Conservation (phyloP, 352 stramenopile genomes). For the Globisporangium canariense region DNA sequence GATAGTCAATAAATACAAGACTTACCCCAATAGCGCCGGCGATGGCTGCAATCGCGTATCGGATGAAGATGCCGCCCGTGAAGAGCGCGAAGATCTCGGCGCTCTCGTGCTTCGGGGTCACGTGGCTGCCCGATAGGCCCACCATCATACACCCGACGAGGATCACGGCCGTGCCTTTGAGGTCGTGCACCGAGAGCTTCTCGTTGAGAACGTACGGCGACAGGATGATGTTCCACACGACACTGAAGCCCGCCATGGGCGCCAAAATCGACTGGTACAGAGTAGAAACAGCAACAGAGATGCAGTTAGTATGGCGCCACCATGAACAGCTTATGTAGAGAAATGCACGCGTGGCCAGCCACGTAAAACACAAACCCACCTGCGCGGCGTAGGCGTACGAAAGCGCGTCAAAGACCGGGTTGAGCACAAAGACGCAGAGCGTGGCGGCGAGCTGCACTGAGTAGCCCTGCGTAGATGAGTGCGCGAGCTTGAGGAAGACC, state of each 20-base stretch:
- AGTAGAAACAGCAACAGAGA: neutral
- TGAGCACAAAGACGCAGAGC: conserved; percentile 79
- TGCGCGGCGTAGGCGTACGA: conserved; percentile 84
- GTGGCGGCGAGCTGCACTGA: conserved; percentile 67
- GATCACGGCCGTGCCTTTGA: conserved; percentile 73
- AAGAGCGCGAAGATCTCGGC: conserved; percentile 80
- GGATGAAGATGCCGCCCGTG: conserved; percentile 62
- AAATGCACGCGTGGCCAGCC: conserved; percentile 17
- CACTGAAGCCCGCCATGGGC: conserved; percentile 84
- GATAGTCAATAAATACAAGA: conserved; percentile 1
- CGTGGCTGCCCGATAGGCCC: conserved; percentile 76
- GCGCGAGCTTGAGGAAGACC: conserved; percentile 83
- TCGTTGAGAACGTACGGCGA: conserved; percentile 80
- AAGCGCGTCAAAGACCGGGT: conserved; percentile 84
- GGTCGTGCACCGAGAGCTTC: conserved; percentile 66
- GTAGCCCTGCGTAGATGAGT: conserved; percentile 55
- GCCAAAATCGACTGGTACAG: conserved; percentile 68
- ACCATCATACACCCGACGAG: conserved; percentile 74
- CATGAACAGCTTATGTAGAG: neutral
- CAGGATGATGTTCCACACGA: conserved; percentile 87
- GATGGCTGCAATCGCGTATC: conserved; percentile 53
- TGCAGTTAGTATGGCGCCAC: neutral
- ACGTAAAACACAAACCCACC: conserved; percentile 26
- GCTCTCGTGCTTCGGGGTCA: conserved; percentile 72
- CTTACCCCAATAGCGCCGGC: conserved; percentile 40